These are phyloP conservation scores for Phascolomyces articulosus DNA, from an alignment of 371 early-diverging fungal species.

Conservation along the genomic window DNA sequence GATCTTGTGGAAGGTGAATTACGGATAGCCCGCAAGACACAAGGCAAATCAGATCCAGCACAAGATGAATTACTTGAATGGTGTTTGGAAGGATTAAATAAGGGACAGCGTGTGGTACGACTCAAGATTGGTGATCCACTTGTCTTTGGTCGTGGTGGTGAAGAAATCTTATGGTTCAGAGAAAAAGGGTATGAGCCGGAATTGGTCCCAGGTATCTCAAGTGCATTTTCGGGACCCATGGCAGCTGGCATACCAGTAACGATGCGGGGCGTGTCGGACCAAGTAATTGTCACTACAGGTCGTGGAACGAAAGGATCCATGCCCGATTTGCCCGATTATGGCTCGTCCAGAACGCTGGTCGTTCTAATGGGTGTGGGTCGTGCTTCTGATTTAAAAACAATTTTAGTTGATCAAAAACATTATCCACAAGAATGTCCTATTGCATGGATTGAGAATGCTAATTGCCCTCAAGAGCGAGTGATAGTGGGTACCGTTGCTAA, in stretches of 20 bases:
- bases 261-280: slow-evolving; percentile 76
- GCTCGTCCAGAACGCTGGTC: slow-evolving; percentile 72
- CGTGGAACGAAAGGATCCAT: slow-evolving; percentile 72
- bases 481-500: slow-evolving; percentile 59
- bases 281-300: slow-evolving; percentile 82
- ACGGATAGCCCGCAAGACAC: slow-evolving; percentile 71
- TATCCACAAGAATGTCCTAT: slow-evolving; percentile 66
- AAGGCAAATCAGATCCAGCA: slow-evolving; percentile 60
- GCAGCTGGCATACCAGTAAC: slow-evolving; percentile 77
- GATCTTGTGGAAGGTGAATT: slow-evolving; percentile 64
- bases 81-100: slow-evolving; percentile 68
- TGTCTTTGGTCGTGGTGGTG: slow-evolving; percentile 92
- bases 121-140: slow-evolving; percentile 92
- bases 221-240: slow-evolving; percentile 74
- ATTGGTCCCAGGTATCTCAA: slow-evolving; percentile 82
- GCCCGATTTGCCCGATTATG: slow-evolving; percentile 73
- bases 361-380: slow-evolving; percentile 85
- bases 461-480: slow-evolving; percentile 64
- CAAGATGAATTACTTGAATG: slow-evolving; percentile 73
- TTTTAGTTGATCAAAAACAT: slow-evolving; percentile 49
- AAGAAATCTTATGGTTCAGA: slow-evolving; percentile 81
- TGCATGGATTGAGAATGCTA: slow-evolving; percentile 75
- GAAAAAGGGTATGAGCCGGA: slow-evolving; percentile 68
- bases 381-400: slow-evolving; percentile 59
- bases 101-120: slow-evolving; percentile 77